Evolutionary conservation across 2,329 filamentous ascomycete species (phyloP).

Genomic region (Alternaria solani): DNA sequence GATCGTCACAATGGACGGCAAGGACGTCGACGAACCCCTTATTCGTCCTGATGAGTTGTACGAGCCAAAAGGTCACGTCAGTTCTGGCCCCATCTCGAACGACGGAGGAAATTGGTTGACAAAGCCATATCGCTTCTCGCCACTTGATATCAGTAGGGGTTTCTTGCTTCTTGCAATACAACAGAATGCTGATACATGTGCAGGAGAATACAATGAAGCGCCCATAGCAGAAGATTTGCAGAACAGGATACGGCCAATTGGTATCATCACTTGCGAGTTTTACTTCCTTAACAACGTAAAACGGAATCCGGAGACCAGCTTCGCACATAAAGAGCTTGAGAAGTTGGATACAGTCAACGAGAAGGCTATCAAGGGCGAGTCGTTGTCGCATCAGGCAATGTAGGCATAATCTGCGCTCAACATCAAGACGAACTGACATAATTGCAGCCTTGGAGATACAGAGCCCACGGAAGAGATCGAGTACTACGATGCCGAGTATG

Average conservation of each 20-base stretch:
- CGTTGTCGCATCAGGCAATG: slow-evolving; percentile 18
- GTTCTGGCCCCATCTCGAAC: slow-evolving; percentile 11
- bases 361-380: slow-evolving; percentile 26
- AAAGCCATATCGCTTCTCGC: slow-evolving; percentile 26
- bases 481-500: slow-evolving; percentile 12
- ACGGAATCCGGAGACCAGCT: neutral
- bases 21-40: slow-evolving; percentile 13
- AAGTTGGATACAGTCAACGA: slow-evolving; percentile 20
- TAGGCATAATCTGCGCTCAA: neutral
- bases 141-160: slow-evolving; percentile 17
- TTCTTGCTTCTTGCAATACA: neutral
- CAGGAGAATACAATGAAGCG: neutral
- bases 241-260: slow-evolving; percentile 12
- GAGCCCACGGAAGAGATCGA: slow-evolving; percentile 8
- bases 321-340: slow-evolving; percentile 26
- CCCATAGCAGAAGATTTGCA: slow-evolving; percentile 3
- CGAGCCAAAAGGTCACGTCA: slow-evolving; percentile 4
- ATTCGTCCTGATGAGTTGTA: slow-evolving; percentile 13
- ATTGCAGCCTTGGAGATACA: slow-evolving; percentile 3
- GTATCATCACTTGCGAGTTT: slow-evolving; percentile 23
- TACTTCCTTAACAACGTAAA: slow-evolving; percentile 16
- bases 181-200: neutral
- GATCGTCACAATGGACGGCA: slow-evolving; percentile 30
- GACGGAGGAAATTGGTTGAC: slow-evolving; percentile 2
- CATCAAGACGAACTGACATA: slow-evolving; percentile 5